Evolutionary conservation across 257 asterid species (phyloP).

Genomic region (Henckelia pumila): DNA sequence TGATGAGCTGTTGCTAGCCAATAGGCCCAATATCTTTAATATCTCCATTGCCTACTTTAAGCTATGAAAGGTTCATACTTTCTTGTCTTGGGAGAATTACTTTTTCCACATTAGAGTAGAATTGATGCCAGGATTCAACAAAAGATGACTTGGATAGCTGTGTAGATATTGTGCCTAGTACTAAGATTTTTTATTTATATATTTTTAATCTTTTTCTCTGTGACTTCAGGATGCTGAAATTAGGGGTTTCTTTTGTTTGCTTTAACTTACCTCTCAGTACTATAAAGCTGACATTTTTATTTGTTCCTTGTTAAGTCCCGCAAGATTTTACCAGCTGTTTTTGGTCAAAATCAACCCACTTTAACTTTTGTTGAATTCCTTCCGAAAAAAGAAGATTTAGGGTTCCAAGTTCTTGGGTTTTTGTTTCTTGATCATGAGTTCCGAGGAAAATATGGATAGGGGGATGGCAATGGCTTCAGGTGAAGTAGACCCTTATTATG

Average conservation of each 20-base stretch:
- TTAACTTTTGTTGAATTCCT: conserved; percentile 37
- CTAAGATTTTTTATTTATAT: conserved; percentile 23
- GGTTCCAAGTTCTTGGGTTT: conserved; percentile 35
- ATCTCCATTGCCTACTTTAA: conserved; percentile 54
- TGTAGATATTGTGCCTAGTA: conserved; percentile 49
- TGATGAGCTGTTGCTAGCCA: conserved; percentile 65
- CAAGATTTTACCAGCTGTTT: conserved; percentile 55
- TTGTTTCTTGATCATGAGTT: conserved; percentile 43
- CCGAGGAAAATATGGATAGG: conserved; percentile 52
- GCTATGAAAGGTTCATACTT: conserved; percentile 70
- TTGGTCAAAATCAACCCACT: conserved; percentile 60
- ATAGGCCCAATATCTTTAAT: conserved; percentile 33
- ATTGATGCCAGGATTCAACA: conserved; percentile 52
- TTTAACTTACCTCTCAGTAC: conserved; percentile 40
- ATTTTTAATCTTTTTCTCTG: conserved; percentile 51
- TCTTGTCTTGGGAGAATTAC: conserved; percentile 43
- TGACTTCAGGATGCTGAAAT: conserved; percentile 49
- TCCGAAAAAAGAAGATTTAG: conserved; percentile 22
- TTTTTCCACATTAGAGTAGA: conserved; percentile 44
- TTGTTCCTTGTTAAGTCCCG: conserved; percentile 80
- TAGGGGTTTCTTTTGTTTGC: conserved; percentile 62
- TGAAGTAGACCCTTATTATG: conserved; percentile 47
- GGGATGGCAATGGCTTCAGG: conserved; percentile 32
- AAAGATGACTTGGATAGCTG: conserved; percentile 27
- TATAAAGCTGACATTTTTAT: conserved; percentile 80